Evolutionary conservation across 139 green algal species (phyloP), one percentile per base, ranked within the genome.

Genomic region (Chlamydomonas sp.): DNA sequence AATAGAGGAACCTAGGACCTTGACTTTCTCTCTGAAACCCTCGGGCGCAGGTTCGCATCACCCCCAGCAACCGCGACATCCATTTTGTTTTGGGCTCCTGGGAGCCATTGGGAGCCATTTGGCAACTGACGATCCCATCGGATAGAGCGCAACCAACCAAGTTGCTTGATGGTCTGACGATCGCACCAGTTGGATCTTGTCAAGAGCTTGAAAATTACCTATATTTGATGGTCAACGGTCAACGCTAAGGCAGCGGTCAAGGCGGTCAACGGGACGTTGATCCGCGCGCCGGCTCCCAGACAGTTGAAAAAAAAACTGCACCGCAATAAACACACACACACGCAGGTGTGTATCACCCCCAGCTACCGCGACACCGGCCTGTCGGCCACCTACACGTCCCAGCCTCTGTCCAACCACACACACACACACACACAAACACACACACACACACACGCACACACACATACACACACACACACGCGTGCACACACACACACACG

Each of bases 211-310:
- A n/a, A n/a, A n/a, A n/a, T n/a, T n/a, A n/a, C n/a, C n/a, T n/a
- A n/a, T n/a, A n/a, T n/a, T n/a, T n/a, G n/a, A n/a, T n/a, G n/a
- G n/a, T n/a, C 43, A 54, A 13, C 13, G 20, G 16, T 26, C 13
- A 13, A 20, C 43, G 43, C 20, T 20, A n/a, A n/a, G n/a, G n/a
- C n/a, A n/a, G 20, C 89, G 13, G 90, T 90, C 30, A 72, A 96
- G 31, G 87, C 77, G 24, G 86, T 90, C 29, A 82, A 77, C 43
- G 96, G 96, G 84, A 86, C 49, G n/a, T 96, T 96, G 69, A 71
- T 93, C 81, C 92, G 91, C 1, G 81, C 96, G 47, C 88, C 81
- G 74, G 96, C 96, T 80, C 81, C n/a, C n/a, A 54, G 16, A 54
- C 43, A 13, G 16, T 26, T 20, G 20, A 13, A 13, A 13, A 54